Percentiles rank a stretch among this genome's conserved stretches.
Conservation (phyloP, 192 early-diverging fungal genomes). For the Coemansia sp. region DNA sequence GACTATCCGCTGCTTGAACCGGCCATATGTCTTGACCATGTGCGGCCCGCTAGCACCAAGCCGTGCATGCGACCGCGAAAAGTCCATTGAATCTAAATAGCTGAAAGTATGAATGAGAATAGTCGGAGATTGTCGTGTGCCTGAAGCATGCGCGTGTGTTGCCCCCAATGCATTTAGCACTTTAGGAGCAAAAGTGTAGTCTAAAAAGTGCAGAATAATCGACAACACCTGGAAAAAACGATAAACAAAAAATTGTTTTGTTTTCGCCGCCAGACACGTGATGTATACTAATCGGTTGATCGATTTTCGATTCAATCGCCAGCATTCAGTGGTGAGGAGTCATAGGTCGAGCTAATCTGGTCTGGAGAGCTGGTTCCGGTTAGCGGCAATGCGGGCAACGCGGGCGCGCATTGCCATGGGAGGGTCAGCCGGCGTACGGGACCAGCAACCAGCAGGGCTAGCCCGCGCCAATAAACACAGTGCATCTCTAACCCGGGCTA, state of each 20-base stretch:
- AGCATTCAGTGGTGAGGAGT: too few relatives aligned
- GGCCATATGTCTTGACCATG: constrained; percentile 47
- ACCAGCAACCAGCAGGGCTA: too few relatives aligned
- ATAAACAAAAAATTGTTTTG: constrained; percentile 3
- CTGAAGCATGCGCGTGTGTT: too few relatives aligned
- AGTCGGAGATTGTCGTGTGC: not conserved
- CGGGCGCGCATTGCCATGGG: too few relatives aligned
- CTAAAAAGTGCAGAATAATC: not conserved
- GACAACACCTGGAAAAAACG: not conserved
- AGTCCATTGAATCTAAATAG: constrained; percentile 21
- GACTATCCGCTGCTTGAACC: constrained; percentile 37
- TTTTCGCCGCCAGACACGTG: not conserved
- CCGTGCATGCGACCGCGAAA: constrained; percentile 29
- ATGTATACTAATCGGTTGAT: not conserved
- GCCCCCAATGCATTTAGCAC: not conserved
- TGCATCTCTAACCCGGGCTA: too few relatives aligned
- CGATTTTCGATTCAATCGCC: not conserved
- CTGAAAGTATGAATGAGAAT: not conserved
- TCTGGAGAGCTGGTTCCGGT: too few relatives aligned
- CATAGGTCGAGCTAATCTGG: too few relatives aligned
- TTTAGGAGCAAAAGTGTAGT: not conserved
- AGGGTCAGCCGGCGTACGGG: too few relatives aligned
- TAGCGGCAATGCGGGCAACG: too few relatives aligned
- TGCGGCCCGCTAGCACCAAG: constrained; percentile 21
- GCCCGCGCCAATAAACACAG: too few relatives aligned